These are phyloP conservation scores for Quercus ilex DNA, from an alignment of 306 rosid species.

Conservation along the genomic window DNA sequence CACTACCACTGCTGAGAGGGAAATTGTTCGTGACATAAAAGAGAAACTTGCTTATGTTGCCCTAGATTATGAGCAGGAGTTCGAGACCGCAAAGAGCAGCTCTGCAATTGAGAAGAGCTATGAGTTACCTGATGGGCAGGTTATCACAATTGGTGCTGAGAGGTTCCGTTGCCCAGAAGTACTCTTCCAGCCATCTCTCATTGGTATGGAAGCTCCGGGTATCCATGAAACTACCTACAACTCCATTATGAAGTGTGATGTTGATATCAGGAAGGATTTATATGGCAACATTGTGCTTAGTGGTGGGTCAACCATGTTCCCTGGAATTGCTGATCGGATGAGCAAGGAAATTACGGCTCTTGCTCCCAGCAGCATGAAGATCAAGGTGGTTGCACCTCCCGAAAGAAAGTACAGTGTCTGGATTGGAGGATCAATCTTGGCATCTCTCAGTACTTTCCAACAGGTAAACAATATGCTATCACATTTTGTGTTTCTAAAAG, in stretches of 20 bases:
- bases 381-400: conserved; percentile 78
- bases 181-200: conserved; percentile 72
- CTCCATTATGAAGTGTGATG: conserved; percentile 80
- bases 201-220: conserved; percentile 76
- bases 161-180: conserved; percentile 81
- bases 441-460: conserved; percentile 77
- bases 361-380: conserved; percentile 83
- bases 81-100: conserved; percentile 62
- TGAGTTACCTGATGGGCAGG: conserved; percentile 73
- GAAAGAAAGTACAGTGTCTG: conserved; percentile 80
- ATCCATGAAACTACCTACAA: conserved; percentile 72
- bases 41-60: conserved; percentile 74
- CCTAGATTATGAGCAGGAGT: conserved; percentile 67
- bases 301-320: conserved; percentile 76
- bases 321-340: conserved; percentile 77
- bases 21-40: conserved; percentile 81
- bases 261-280: conserved; percentile 73
- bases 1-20: conserved; percentile 68
- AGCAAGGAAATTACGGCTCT: conserved; percentile 78
- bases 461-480: conserved; percentile 36
- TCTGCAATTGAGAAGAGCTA: conserved; percentile 70
- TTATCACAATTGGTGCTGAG: conserved; percentile 72
- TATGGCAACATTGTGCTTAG: conserved; percentile 72
- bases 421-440: conserved; percentile 79
- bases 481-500: background rate